phyloP scores from a whole-genome alignment of 495 filamentous ascomycete species.

The Neurospora sp. region DNA sequence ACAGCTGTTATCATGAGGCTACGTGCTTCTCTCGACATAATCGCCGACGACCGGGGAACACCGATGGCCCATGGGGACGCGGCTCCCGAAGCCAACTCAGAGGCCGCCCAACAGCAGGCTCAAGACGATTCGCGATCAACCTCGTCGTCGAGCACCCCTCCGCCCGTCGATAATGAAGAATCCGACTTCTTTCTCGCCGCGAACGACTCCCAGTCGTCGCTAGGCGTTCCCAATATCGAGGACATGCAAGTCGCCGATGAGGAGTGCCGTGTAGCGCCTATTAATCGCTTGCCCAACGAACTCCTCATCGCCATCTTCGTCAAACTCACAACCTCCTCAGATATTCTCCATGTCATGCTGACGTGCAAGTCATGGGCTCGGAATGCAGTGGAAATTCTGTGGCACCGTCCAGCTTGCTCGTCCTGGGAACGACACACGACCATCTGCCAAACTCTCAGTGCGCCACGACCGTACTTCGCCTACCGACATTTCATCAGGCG shows the following conservation, averaged over 20 bases:
- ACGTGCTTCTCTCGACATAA: constrained; percentile 35
- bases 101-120: constrained; percentile 1
- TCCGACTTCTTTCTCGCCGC: constrained; percentile 81
- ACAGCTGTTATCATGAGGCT: constrained; percentile 15
- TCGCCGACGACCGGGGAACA: constrained; percentile 24
- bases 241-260: constrained; percentile 55
- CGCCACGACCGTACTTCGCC: constrained; percentile 61
- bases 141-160: constrained; percentile 76
- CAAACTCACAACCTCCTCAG: constrained; percentile 61
- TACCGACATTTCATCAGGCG: constrained; percentile 84
- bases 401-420: constrained; percentile 87
- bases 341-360: constrained; percentile 81
- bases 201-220: constrained; percentile 86
- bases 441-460: constrained; percentile 66
- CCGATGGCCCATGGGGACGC: background rate
- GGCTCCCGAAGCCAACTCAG: constrained; percentile 6
- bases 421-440: constrained; percentile 68
- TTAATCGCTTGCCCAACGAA: constrained; percentile 82
- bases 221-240: constrained; percentile 66
- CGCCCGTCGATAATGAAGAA: constrained; percentile 69
- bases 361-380: constrained; percentile 87
- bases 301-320: constrained; percentile 88
- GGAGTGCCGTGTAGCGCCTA: constrained; percentile 54
- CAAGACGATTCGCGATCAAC: constrained; percentile 38
- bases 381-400: constrained; percentile 86